Evolutionary conservation across 805 yeast species (phyloP), one percentile per base, ranked within the genome.

Genomic region (Schizosaccharomyces lindneri): DNA sequence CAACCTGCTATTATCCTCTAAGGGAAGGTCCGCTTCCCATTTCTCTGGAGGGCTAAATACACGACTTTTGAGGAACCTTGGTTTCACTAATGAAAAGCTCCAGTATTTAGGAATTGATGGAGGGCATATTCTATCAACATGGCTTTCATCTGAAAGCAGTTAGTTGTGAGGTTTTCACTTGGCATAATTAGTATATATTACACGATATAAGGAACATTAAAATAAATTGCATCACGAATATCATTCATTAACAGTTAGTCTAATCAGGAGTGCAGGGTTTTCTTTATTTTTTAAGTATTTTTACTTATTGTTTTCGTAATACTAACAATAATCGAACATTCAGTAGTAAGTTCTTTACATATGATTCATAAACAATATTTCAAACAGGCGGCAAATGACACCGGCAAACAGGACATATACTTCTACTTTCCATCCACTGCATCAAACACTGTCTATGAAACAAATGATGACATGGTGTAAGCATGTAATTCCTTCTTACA

Each of bases 371-470:
- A 41, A 41, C 43, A 27, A 32, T 13, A 29, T 4, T 24, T 72
- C 71, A 87, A 61, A 85, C 73, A 0, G 96, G 95, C 1, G 97
- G 97, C 51, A 90, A 73, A 27, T 87, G 79, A 62, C 81, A 80
- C 67, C 97, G 78, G 72, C 97, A 90, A 5, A 88, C 89, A 0
- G 97, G 97, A 72, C 97, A 90, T 68, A 88, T 95, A 61, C 90
- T 72, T 67, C 88, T 86, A 69, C 87, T 85, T 70, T 82, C 80
- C 96, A 90, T 87, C 97, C 97, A 90, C 64, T 79, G 81, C 68
- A 86, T 94, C 65, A 90, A 73, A 72, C 97, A 89, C n/a, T 79
- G 82, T 1, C 87, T 78, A 69, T 89, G 97, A 78, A 88, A 90
- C 9, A 87, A 81, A 70, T 89, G 97, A 55, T 81, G 76, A 71